Percentiles rank a stretch among this genome's conserved stretches.
These are phyloP conservation scores for Yarrowia hollandica DNA, from an alignment of 805 yeast genomes.

Conservation along the genomic window DNA sequence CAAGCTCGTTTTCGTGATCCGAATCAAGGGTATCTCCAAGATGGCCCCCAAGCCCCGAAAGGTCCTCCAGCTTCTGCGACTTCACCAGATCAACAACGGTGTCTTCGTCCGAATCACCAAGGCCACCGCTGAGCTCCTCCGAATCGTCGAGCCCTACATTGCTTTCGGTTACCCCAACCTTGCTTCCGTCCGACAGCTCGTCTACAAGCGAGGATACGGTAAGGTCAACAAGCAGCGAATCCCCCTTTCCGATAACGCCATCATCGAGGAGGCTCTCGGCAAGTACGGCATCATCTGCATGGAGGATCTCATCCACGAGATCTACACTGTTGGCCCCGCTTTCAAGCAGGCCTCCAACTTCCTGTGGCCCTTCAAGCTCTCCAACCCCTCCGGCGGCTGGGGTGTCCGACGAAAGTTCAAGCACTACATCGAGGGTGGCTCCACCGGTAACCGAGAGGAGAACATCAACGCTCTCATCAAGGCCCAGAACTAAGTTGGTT, in stretches of 20 bases:
- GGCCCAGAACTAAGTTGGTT: constrained; percentile 58
- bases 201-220: constrained; percentile 85
- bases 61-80: constrained; percentile 79
- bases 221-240: constrained; percentile 78
- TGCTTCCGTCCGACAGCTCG: constrained; percentile 68
- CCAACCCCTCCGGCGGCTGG: constrained; percentile 83
- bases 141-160: constrained; percentile 77
- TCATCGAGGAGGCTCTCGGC: constrained; percentile 70
- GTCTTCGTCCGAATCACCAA: constrained; percentile 76
- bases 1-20: constrained; percentile 90
- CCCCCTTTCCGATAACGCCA: constrained; percentile 66
- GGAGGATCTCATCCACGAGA: constrained; percentile 80
- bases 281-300: constrained; percentile 72
- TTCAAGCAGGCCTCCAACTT: constrained; percentile 84
- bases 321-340: constrained; percentile 80
- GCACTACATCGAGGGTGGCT: constrained; percentile 84
- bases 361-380: constrained; percentile 82
- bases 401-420: constrained; percentile 76
- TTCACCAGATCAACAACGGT: constrained; percentile 78
- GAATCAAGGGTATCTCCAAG: constrained; percentile 99
- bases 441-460: constrained; percentile 80
- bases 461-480: constrained; percentile 72
- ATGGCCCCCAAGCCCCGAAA: constrained; percentile 99
- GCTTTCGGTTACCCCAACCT: constrained; percentile 81
- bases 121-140: constrained; percentile 74